Percentiles rank a stretch among this genome's conserved stretches.
Evolutionary conservation across 192 early-diverging fungal species (phyloP).

Genomic region (Tieghemiomyces parasiticus): DNA sequence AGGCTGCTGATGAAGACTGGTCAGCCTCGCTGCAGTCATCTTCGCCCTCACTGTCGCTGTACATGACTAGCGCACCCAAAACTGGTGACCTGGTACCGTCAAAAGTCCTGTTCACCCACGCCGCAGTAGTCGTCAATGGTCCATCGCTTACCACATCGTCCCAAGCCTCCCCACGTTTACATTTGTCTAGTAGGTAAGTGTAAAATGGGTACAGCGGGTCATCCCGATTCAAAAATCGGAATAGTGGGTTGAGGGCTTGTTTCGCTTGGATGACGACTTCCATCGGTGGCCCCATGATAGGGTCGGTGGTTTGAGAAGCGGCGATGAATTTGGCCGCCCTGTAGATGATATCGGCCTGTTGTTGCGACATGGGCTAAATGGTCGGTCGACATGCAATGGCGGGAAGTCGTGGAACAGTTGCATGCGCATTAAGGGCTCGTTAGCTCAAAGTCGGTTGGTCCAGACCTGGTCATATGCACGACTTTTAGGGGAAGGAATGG

Average conservation of each 20-base stretch:
- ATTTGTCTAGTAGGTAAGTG: slow-evolving; percentile 22
- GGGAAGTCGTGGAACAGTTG: no score
- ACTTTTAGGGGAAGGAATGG: no score
- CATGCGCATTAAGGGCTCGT: no score
- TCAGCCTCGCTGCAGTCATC: no score
- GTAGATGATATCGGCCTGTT: slow-evolving; percentile 37
- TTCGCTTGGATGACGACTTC: slow-evolving; percentile 46
- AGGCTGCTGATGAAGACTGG: no score
- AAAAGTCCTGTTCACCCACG: background rate
- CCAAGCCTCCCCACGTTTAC: background rate
- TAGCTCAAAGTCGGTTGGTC: no score
- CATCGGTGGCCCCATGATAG: slow-evolving; percentile 29
- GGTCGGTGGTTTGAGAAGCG: background rate
- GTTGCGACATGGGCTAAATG: slow-evolving; percentile 24
- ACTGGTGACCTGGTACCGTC: background rate
- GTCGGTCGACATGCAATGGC: background rate
- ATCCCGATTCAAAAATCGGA: slow-evolving; percentile 38
- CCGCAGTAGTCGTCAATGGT: background rate
- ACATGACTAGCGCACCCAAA: background rate
- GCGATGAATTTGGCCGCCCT: slow-evolving; percentile 39
- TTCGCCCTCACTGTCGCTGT: background rate
- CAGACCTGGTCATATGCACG: no score
- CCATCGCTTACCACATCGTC: background rate
- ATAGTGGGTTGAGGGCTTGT: slow-evolving; percentile 40
- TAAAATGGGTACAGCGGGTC: slow-evolving; percentile 42